phyloP scores from a whole-genome alignment of 2,329 filamentous ascomycete genomes.

The Aureobasidium vineae region DNA sequence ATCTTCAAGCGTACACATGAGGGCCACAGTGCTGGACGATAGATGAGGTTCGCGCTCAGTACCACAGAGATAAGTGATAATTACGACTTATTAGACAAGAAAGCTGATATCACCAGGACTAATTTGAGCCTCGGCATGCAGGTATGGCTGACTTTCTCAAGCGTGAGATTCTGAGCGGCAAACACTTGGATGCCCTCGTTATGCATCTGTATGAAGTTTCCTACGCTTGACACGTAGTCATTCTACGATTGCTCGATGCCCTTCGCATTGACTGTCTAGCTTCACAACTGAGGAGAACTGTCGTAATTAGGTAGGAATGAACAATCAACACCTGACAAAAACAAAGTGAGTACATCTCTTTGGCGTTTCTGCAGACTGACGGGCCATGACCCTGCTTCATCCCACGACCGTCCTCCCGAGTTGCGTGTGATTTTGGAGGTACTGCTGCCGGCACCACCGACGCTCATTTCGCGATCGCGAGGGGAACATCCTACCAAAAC shows the following conservation, averaged over 20 bases:
- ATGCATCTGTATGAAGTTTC: neutral
- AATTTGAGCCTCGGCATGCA: neutral
- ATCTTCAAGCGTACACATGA: neutral
- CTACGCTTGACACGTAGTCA: neutral
- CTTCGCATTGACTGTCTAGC: neutral
- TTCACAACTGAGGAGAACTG: neutral
- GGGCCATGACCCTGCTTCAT: neutral
- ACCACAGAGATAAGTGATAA: neutral
- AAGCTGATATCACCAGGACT: neutral
- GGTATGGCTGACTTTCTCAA: neutral
- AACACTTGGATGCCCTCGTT: neutral
- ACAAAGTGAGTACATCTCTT: neutral
- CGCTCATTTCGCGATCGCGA: neutral
- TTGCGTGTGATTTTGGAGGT: neutral
- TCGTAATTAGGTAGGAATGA: neutral
- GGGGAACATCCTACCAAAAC: neutral
- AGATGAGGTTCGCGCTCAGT: neutral
- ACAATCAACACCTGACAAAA: neutral
- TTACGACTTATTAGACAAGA: neutral
- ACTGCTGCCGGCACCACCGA: neutral
- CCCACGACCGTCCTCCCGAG: neutral
- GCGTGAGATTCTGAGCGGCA: neutral
- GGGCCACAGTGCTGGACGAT: constrained; percentile 1
- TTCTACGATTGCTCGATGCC: neutral
- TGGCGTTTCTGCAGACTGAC: constrained; percentile 2